phyloP scores from a whole-genome alignment of 2,329 filamentous ascomycete species.

The Microdochium bolleyi region DNA sequence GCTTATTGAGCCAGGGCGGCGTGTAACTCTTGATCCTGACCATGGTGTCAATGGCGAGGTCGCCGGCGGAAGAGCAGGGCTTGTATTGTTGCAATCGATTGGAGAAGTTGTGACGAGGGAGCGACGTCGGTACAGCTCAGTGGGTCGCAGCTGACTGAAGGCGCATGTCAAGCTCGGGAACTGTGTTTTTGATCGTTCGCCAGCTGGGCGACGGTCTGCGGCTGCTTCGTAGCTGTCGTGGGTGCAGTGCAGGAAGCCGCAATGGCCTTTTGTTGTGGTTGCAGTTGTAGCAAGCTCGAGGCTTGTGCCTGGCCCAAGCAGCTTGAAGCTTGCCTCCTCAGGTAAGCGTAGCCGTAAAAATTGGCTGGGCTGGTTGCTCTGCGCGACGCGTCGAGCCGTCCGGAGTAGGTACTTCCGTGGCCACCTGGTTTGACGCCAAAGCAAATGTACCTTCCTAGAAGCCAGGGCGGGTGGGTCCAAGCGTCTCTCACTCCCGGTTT shows the following conservation, averaged over 20 bases:
- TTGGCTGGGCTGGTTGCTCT: background rate
- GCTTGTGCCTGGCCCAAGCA: background rate
- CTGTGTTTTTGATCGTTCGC: background rate
- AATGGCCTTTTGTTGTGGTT: background rate
- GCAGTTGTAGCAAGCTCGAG: background rate
- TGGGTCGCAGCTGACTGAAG: background rate
- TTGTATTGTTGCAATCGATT: background rate
- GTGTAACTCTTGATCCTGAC: constrained; percentile 80
- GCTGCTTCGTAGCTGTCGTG: background rate
- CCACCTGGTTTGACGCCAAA: background rate
- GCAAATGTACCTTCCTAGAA: no score
- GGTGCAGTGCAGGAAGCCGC: background rate
- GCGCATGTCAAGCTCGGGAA: background rate
- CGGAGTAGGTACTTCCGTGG: background rate
- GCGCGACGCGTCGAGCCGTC: background rate
- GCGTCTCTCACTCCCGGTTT: background rate
- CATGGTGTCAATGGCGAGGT: constrained; percentile 42
- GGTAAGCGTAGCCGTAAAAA: background rate
- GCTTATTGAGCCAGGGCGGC: constrained; percentile 76
- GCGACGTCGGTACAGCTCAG: background rate
- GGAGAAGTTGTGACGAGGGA: background rate
- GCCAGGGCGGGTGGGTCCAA: background rate
- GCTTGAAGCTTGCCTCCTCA: background rate
- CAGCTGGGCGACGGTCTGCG: background rate
- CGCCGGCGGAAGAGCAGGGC: background rate